Evolutionary conservation across 2,329 filamentous ascomycete genomes (phyloP), one percentile per base, ranked within the genome.

Genomic region (Penicillium sp.): DNA sequence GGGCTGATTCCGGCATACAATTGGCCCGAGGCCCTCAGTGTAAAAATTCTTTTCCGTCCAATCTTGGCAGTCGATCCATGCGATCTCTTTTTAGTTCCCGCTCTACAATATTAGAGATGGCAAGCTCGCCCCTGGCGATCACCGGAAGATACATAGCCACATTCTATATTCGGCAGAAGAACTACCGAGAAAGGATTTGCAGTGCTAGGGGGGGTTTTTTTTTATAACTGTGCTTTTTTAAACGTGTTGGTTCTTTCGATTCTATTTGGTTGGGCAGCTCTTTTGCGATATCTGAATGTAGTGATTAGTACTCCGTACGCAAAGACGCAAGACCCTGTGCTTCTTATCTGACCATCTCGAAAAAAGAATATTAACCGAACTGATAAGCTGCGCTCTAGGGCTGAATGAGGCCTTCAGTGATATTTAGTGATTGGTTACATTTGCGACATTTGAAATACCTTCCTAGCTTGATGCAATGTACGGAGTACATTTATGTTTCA

Each of bases 41-140:
- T 21, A 10, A 55, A 50, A 55, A 44, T 38, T 50, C 46, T 50
- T 50, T 50, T 13, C 27, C 34, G n/a, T 29, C 2, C 9, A 25
- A 25, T 41, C 52, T 55, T 55, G 39, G 52, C 46, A 11, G 41
- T 44, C 23, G 25, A 44, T 49, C 51, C 31, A 43, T 16, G 25
- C 44, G 52, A 50, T 55, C 53, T 44, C 5, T 21, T 21, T 50
- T 55, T 55, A 55, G 53, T 50, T 50, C 53, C 53, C 53, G 53
- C 47, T 27, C 40, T 29, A 36, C 16, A 16, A 8, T 4, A 16
- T 34, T 34, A 45, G 29, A 29, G n/a, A 49, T 50, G 50, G 38
- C 23, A 38, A 44, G 46, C 45, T 50, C 19, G 25, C 51, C 51
- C 53, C 53, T 25, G 57, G 54, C 57, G 52, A 62, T 60, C 52